These are phyloP conservation scores for Ramaria sp. DNA, from an alignment of 768 basidiomycete genomes.

Conservation along the genomic window DNA sequence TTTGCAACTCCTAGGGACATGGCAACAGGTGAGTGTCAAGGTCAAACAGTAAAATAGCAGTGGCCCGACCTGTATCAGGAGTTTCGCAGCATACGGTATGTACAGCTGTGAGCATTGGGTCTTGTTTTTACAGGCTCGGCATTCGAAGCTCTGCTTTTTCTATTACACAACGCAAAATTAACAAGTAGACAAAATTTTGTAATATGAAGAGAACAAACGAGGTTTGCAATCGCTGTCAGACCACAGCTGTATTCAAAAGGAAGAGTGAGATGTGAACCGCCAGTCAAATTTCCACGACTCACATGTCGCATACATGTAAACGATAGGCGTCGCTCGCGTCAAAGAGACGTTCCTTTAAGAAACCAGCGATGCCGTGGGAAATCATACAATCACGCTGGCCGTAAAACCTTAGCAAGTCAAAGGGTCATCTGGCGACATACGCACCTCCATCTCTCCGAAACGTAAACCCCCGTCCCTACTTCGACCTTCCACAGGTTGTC, in stretches of 20 bases:
- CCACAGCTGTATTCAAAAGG: slow-evolving; percentile 54
- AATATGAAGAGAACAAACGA: slow-evolving; percentile 46
- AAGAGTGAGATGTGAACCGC: slow-evolving; percentile 9
- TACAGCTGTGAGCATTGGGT: slow-evolving; percentile 86
- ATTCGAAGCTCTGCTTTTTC: slow-evolving; percentile 99
- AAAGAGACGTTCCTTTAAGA: slow-evolving; percentile 94
- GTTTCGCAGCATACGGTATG: slow-evolving; percentile 94
- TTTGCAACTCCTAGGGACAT: slow-evolving; percentile 67
- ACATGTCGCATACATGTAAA: slow-evolving; percentile 95
- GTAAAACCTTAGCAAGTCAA: neutral
- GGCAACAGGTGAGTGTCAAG: neutral
- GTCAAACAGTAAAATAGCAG: neutral
- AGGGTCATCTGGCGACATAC: slow-evolving; percentile 4
- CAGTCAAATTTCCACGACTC: slow-evolving; percentile 22
- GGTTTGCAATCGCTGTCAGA: slow-evolving; percentile 92
- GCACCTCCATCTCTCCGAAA: slow-evolving; percentile 97
- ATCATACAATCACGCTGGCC: slow-evolving; percentile 92
- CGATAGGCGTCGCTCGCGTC: slow-evolving; percentile 91
- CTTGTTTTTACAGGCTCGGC: slow-evolving; percentile 95
- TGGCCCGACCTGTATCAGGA: slow-evolving; percentile 77
- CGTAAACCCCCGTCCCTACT: slow-evolving; percentile 97
- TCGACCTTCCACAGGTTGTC: slow-evolving; percentile 97
- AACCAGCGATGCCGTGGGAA: slow-evolving; percentile 95
- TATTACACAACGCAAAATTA: slow-evolving; percentile 18
- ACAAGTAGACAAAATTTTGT: neutral